Evolutionary conservation across 2,329 filamentous ascomycete species (phyloP).

Genomic region (Cyclaneusma minus): DNA sequence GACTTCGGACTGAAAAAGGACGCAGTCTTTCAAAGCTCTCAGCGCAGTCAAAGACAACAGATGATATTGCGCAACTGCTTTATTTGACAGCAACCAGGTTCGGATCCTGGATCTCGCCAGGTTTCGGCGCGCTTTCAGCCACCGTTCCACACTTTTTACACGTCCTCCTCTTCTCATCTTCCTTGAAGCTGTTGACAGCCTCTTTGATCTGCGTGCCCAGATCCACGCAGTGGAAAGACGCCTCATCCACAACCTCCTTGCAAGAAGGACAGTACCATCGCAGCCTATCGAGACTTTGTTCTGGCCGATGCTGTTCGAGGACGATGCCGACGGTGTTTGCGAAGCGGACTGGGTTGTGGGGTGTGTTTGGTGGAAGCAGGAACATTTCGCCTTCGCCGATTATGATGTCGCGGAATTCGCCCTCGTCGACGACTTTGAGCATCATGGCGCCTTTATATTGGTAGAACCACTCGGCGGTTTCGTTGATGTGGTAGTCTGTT

Average conservation of each 20-base stretch:
- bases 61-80: no score
- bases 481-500: slow-evolving; percentile 97
- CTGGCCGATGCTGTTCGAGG: slow-evolving; percentile 68
- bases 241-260: slow-evolving; percentile 64
- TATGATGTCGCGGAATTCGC: slow-evolving; percentile 64
- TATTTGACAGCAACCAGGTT: slow-evolving; percentile 33
- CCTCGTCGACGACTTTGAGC: slow-evolving; percentile 71
- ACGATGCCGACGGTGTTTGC: slow-evolving; percentile 89
- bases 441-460: slow-evolving; percentile 89
- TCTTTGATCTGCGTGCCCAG: slow-evolving; percentile 89
- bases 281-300: slow-evolving; percentile 58
- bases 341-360: slow-evolving; percentile 90
- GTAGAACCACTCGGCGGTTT: slow-evolving; percentile 95
- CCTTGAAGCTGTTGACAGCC: slow-evolving; percentile 71
- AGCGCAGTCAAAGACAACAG: no score
- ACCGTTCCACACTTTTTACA: slow-evolving; percentile 65
- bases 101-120: slow-evolving; percentile 42
- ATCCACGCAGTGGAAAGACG: slow-evolving; percentile 74
- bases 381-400: slow-evolving; percentile 93
- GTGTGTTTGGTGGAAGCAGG: slow-evolving; percentile 82
- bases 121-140: slow-evolving; percentile 53
- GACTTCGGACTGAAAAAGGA: no score
- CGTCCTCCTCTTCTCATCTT: slow-evolving; percentile 50
- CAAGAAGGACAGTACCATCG: slow-evolving; percentile 79
- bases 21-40: no score